Percentiles rank a stretch among this genome's conserved stretches.
phyloP scores from a whole-genome alignment of 306 rosid genomes.

The Fragaria iinumae region DNA sequence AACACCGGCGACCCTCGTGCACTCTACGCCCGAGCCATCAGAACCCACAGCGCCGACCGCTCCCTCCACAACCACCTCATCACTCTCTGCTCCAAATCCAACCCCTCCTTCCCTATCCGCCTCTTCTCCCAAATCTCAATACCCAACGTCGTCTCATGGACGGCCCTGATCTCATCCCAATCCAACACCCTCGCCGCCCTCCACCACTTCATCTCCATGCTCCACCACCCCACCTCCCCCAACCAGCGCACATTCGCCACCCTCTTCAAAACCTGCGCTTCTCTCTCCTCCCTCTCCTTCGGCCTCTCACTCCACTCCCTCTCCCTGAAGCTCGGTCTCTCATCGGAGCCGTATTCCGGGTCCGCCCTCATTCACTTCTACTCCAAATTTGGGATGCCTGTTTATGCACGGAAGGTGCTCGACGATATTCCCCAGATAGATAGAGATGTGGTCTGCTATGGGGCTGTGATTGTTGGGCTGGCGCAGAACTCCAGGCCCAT shows the following conservation, averaged over 20 bases:
- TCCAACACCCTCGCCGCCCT: conserved; percentile 54
- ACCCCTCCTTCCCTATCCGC: conserved; percentile 43
- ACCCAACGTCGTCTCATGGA: conserved; percentile 83
- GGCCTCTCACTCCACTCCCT: conserved; percentile 71
- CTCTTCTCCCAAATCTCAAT: conserved; percentile 52
- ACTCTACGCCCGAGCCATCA: conserved; percentile 55
- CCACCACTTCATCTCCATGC: conserved; percentile 71
- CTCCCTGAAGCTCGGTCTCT: conserved; percentile 53
- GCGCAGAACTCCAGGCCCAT: conserved; percentile 59
- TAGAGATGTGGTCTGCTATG: conserved; percentile 61
- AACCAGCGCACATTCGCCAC: conserved; percentile 74
- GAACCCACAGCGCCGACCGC: conserved; percentile 23
- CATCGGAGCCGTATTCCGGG: conserved; percentile 48
- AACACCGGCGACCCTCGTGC: conserved; percentile 52
- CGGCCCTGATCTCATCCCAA: conserved; percentile 62
- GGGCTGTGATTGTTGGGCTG: conserved; percentile 64
- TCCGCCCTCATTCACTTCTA: conserved; percentile 66
- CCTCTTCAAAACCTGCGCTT: conserved; percentile 65
- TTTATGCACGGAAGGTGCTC: conserved; percentile 52
- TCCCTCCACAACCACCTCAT: conserved; percentile 55
- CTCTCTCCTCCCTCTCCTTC: conserved; percentile 46
- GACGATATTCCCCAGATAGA: conserved; percentile 49
- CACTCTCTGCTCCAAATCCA: conserved; percentile 53
- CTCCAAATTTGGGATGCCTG: conserved; percentile 50
- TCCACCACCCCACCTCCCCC: conserved; percentile 65